Conservation (phyloP, 495 filamentous ascomycete species). For the Cercophora samala region DNA sequence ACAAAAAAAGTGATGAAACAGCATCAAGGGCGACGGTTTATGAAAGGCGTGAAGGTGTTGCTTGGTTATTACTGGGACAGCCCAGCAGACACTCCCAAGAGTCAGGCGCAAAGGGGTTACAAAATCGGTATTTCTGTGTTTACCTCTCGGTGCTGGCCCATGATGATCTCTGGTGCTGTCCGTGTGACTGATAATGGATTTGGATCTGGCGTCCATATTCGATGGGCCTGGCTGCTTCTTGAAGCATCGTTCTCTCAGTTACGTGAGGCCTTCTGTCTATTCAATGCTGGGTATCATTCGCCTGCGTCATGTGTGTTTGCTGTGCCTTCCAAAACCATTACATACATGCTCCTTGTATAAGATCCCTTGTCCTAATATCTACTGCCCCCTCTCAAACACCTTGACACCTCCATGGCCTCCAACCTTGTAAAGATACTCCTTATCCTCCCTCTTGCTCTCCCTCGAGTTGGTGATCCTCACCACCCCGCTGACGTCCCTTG, state of each 20-base stretch:
- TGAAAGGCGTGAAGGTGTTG: background rate
- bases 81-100: background rate
- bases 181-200: background rate
- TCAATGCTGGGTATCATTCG: too few relatives aligned
- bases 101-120: constrained; percentile 4
- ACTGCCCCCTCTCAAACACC: constrained; percentile 73
- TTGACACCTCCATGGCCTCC: constrained; percentile 70
- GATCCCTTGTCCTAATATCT: too few relatives aligned
- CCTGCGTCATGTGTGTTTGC: too few relatives aligned
- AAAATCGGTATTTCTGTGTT: background rate
- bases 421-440: constrained; percentile 79
- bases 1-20: background rate
- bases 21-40: background rate
- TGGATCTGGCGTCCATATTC: background rate
- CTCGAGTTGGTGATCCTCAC: constrained; percentile 66
- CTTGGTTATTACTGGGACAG: background rate
- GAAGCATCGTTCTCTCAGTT: background rate
- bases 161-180: background rate
- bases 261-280: too few relatives aligned
- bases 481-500: constrained; percentile 88
- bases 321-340: too few relatives aligned
- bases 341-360: background rate
- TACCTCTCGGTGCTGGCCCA: background rate
- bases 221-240: background rate
- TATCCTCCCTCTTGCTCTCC: constrained; percentile 44